Conservation (phyloP, 1,284 basidiomycete genomes). For the Irpex sp. region DNA sequence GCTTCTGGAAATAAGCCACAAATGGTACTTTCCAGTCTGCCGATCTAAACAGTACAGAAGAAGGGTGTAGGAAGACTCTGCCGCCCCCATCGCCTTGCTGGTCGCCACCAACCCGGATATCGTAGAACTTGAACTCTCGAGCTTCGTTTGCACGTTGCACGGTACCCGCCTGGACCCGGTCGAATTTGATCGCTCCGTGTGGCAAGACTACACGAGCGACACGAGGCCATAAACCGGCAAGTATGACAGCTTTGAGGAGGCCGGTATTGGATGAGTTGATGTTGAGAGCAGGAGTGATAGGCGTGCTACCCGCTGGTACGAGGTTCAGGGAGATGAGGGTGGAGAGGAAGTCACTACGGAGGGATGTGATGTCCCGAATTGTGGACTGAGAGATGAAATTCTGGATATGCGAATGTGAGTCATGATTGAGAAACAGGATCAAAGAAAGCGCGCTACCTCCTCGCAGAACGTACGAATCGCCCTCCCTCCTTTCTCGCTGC, state of each 20-base stretch:
- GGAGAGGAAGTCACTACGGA: conserved; percentile 74
- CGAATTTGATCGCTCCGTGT: conserved; percentile 69
- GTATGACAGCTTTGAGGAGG: conserved; percentile 75
- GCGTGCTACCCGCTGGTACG: conserved; percentile 40
- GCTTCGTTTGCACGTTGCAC: conserved; percentile 80
- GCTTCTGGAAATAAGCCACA: conserved; percentile 79
- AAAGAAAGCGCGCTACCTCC: conserved; percentile 43
- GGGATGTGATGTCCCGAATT: conserved; percentile 76
- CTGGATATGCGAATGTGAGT: conserved; percentile 29
- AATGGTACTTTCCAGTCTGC: conserved; percentile 75
- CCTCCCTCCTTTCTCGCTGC: conserved; percentile 32
- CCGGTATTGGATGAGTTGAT: conserved; percentile 60
- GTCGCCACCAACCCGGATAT: conserved; percentile 30
- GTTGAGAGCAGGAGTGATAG: conserved; percentile 46
- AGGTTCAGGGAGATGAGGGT: conserved; percentile 76
- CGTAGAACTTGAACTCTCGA: conserved; percentile 77
- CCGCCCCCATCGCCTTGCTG: background rate
- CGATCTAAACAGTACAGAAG: conserved; percentile 73
- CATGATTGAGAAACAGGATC: background rate
- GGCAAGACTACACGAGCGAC: conserved; percentile 76
- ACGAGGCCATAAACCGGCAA: conserved; percentile 80
- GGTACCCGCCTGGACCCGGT: conserved; percentile 75
- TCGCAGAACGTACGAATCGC: conserved; percentile 70
- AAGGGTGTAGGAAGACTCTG: conserved; percentile 81
- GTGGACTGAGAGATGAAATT: conserved; percentile 80